These are phyloP conservation scores for Pezicula rhizophila DNA, from an alignment of 2,329 filamentous ascomycete genomes.

Conservation along the genomic window DNA sequence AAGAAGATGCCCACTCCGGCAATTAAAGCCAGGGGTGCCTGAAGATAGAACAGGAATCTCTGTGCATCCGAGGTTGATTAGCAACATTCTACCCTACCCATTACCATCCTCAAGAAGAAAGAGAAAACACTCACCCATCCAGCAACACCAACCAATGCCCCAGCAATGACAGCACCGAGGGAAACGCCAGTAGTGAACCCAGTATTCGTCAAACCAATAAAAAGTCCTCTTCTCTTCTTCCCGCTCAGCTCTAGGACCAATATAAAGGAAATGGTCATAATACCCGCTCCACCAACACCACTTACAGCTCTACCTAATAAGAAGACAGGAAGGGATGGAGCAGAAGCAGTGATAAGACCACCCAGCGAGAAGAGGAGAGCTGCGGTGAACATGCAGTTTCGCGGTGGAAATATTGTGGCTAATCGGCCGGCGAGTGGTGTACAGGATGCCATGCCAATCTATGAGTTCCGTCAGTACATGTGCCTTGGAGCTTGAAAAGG, in stretches of 20 bases:
- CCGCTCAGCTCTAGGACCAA: conserved; percentile 69
- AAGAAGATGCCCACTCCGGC: conserved; percentile 58
- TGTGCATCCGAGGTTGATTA: conserved; percentile 26
- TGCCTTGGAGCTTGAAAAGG: background rate
- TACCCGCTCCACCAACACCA: conserved; percentile 64
- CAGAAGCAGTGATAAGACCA: conserved; percentile 56
- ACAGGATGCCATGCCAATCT: conserved; percentile 51
- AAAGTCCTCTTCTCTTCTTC: conserved; percentile 62
- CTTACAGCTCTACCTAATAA: conserved; percentile 62
- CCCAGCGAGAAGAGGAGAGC: conserved; percentile 55
- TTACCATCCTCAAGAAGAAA: too few relatives aligned
- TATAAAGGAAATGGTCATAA: conserved; percentile 69
- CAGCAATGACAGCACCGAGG: conserved; percentile 64
- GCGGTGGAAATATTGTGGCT: conserved; percentile 66
- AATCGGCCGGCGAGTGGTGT: conserved; percentile 68
- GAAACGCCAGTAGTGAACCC: conserved; percentile 67
- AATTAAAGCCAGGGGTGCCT: conserved; percentile 57
- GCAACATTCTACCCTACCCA: background rate
- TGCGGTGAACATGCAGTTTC: conserved; percentile 57
- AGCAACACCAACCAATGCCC: conserved; percentile 52
- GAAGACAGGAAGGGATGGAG: conserved; percentile 55
- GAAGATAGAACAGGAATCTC: conserved; percentile 68
- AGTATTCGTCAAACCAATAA: conserved; percentile 68
- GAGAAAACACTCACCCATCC: conserved; percentile 57
- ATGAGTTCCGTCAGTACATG: background rate